Conservation (phyloP, 2,329 filamentous ascomycete species). For the Pseudocercospora macadamiae region DNA sequence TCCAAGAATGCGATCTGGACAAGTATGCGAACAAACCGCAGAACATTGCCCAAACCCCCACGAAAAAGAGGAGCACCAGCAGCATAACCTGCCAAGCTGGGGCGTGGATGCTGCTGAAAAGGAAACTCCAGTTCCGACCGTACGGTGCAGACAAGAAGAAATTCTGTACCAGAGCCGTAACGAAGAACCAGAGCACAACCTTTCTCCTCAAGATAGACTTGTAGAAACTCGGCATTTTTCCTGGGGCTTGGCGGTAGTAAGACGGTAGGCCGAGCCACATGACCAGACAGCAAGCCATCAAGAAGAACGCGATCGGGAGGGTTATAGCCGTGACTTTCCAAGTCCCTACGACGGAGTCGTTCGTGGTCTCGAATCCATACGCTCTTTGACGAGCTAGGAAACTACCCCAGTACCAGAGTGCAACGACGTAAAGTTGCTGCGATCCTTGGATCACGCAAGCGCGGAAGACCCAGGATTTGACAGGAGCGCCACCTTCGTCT, state of each 20-base stretch:
- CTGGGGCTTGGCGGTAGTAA: conserved; percentile 65
- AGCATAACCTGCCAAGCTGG: conserved; percentile 59
- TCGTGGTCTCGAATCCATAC: conserved; percentile 44
- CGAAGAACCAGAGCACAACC: conserved; percentile 67
- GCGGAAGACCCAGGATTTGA: conserved; percentile 65
- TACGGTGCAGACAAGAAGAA: conserved; percentile 68
- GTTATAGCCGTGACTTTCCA: conserved; percentile 51
- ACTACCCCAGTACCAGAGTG: conserved; percentile 68
- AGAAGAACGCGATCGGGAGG: conserved; percentile 57
- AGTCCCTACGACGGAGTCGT: conserved; percentile 17
- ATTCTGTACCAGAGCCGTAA: conserved; percentile 65
- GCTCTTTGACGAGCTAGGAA: conserved; percentile 52
- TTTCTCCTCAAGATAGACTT: conserved; percentile 61
- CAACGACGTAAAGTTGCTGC: conserved; percentile 66
- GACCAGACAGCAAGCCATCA: conserved; percentile 58
- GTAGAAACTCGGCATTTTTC: conserved; percentile 67
- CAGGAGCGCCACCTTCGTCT: conserved; percentile 53
- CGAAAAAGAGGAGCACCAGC: conserved; percentile 58
- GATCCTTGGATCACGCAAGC: conserved; percentile 67
- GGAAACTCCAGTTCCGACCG: conserved; percentile 66
- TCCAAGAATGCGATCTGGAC: conserved; percentile 64
- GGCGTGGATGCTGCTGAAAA: conserved; percentile 60
- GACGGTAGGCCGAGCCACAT: conserved; percentile 64
- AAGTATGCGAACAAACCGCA: conserved; percentile 56
- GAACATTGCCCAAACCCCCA: conserved; percentile 56